A percentile compares a stretch with the other conserved stretches of the same genome.
phyloP scores from a whole-genome alignment of 2,329 filamentous ascomycete species.

The Fusarium penzigii region DNA sequence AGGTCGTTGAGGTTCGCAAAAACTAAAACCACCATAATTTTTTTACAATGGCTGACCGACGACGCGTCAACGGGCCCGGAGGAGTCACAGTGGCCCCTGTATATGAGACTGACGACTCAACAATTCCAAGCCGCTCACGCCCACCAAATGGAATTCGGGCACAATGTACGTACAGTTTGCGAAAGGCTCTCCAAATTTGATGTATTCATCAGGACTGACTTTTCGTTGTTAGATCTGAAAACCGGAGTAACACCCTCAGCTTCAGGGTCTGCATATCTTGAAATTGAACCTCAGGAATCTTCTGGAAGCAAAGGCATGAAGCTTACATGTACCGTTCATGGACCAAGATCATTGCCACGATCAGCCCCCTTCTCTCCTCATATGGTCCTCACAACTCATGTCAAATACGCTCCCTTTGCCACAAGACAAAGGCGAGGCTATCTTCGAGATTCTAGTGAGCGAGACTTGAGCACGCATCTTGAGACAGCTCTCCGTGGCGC shows the following conservation, averaged over 20 bases:
- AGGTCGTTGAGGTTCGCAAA: slow-evolving; percentile 3
- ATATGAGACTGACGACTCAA: slow-evolving; percentile 55
- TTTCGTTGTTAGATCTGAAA: slow-evolving; percentile 67
- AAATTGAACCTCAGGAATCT: slow-evolving; percentile 55
- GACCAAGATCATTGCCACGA: slow-evolving; percentile 84
- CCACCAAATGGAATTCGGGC: slow-evolving; percentile 74
- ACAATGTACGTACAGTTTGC: slow-evolving; percentile 66
- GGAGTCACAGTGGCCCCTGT: slow-evolving; percentile 75
- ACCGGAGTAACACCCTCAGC: slow-evolving; percentile 92
- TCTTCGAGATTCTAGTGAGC: slow-evolving; percentile 79
- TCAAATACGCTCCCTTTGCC: slow-evolving; percentile 97
- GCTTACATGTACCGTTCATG: slow-evolving; percentile 89
- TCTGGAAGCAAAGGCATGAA: slow-evolving; percentile 71
- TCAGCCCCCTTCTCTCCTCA: slow-evolving; percentile 92
- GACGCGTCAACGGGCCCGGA: slow-evolving; percentile 85
- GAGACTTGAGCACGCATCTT: slow-evolving; percentile 86
- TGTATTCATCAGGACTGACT: neutral
- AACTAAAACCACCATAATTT: slow-evolving; percentile 2
- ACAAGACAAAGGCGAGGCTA: slow-evolving; percentile 81
- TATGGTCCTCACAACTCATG: slow-evolving; percentile 85
- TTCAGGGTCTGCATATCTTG: slow-evolving; percentile 87
- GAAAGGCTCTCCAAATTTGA: slow-evolving; percentile 4
- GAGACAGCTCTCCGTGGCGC: slow-evolving; percentile 88
- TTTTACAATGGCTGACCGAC: slow-evolving; percentile 71
- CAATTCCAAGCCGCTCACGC: slow-evolving; percentile 54